Conservation (phyloP, 2,329 filamentous ascomycete genomes). For the Colletotrichum melonis region DNA sequence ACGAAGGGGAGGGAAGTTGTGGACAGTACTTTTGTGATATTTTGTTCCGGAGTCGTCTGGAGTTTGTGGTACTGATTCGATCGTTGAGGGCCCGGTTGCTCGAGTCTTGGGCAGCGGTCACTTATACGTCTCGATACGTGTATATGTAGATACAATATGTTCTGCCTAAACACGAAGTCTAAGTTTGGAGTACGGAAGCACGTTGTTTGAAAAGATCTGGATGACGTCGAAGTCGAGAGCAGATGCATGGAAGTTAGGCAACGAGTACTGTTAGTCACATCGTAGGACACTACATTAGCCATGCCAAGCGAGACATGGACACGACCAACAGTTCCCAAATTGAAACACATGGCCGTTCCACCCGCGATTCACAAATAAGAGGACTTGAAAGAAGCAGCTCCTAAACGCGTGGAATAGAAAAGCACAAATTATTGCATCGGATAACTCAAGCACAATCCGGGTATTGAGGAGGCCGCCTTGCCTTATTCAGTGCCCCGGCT, state of each 20-base stretch:
- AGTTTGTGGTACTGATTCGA: background rate
- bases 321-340: background rate
- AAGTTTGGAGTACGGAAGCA: background rate
- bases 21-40: background rate
- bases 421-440: background rate
- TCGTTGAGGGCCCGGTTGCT: background rate
- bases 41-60: background rate
- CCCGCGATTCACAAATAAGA: background rate
- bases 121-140: background rate
- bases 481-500: background rate
- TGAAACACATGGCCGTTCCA: background rate
- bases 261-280: background rate
- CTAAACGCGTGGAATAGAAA: background rate
- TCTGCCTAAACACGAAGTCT: background rate
- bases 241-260: background rate
- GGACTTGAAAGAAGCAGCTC: background rate
- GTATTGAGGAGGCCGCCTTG: conserved; percentile 6
- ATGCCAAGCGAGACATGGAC: background rate
- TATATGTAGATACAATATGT: background rate
- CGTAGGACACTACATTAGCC: no score
- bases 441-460: background rate
- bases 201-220: background rate
- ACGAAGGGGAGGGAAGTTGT: background rate
- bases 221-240: background rate
- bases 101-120: background rate